phyloP scores from a whole-genome alignment of 2,329 filamentous ascomycete species.

The Ophiocordyceps robertsii region DNA sequence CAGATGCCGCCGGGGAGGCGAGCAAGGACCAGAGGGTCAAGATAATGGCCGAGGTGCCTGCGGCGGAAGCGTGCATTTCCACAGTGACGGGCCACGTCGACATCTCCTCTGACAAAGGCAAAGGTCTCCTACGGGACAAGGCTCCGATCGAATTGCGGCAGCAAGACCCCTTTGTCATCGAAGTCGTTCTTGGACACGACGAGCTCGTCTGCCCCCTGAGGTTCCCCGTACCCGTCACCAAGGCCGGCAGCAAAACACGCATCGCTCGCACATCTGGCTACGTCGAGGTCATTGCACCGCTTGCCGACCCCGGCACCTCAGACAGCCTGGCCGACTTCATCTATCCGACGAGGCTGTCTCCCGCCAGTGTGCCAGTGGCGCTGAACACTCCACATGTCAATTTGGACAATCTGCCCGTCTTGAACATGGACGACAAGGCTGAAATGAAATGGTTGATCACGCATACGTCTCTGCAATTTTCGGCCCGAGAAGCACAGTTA shows the following conservation, averaged over 20 bases:
- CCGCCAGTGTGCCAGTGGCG: constrained; percentile 16
- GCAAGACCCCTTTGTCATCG: constrained; percentile 23
- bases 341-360: constrained; percentile 19
- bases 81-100: constrained; percentile 26
- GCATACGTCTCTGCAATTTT: constrained; percentile 26
- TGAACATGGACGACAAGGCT: constrained; percentile 22
- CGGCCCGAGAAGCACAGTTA: constrained; percentile 23
- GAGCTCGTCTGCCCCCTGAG: constrained; percentile 17
- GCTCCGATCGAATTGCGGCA: constrained; percentile 22
- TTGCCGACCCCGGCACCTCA: constrained; percentile 11
- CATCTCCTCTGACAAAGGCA: constrained; percentile 20
- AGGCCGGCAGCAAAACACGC: constrained; percentile 20
- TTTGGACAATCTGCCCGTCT: constrained; percentile 28
- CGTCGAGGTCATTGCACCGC: constrained; percentile 27
- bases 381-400: constrained; percentile 28
- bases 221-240: constrained; percentile 26
- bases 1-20: constrained; percentile 6
- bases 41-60: constrained; percentile 17
- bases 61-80: constrained; percentile 14
- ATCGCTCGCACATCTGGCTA: constrained; percentile 30
- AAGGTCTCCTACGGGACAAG: constrained; percentile 22
- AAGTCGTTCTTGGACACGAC: constrained; percentile 23
- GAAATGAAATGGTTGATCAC: constrained; percentile 24
- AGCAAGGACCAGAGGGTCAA: constrained; percentile 9
- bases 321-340: constrained; percentile 18